These are phyloP conservation scores for Dactylonectria macrodidyma DNA, from an alignment of 2,329 filamentous ascomycete species.

Conservation along the genomic window DNA sequence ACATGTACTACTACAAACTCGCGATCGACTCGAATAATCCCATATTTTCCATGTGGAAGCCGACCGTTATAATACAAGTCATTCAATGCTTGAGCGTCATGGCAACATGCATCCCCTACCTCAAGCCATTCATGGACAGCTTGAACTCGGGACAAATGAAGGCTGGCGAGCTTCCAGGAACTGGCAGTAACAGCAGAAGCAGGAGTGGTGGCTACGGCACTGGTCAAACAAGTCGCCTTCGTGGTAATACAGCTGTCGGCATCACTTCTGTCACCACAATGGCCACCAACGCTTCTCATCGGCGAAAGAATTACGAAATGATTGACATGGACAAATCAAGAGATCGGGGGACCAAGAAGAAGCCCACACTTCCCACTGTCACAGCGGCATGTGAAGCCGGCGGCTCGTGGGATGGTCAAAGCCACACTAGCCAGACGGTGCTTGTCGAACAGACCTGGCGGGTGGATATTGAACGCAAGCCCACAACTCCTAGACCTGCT, in stretches of 20 bases:
- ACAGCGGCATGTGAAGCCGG: conserved; percentile 21
- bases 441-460: conserved; percentile 39
- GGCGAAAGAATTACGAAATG: conserved; percentile 37
- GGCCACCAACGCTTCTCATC: conserved; percentile 32
- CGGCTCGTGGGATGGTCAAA: conserved; percentile 40
- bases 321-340: conserved; percentile 33
- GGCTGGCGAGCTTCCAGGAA: conserved; percentile 33
- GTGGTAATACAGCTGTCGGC: conserved; percentile 9
- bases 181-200: conserved; percentile 33
- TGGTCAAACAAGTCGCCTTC: conserved; percentile 11
- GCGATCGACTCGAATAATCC: conserved; percentile 29
- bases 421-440: conserved; percentile 43
- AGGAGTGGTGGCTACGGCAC: conserved; percentile 22
- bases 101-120: conserved; percentile 40
- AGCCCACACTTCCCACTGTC: conserved; percentile 14
- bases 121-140: conserved; percentile 43
- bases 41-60: conserved; percentile 40
- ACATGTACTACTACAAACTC: conserved; percentile 38
- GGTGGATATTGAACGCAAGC: conserved; percentile 37
- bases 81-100: conserved; percentile 42
- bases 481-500: not conserved
- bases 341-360: conserved; percentile 15
- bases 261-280: conserved; percentile 23
- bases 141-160: conserved; percentile 42
- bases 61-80: conserved; percentile 36